Conservation (phyloP, 164 flowering plant species). For the Nymphaea colorata region DNA sequence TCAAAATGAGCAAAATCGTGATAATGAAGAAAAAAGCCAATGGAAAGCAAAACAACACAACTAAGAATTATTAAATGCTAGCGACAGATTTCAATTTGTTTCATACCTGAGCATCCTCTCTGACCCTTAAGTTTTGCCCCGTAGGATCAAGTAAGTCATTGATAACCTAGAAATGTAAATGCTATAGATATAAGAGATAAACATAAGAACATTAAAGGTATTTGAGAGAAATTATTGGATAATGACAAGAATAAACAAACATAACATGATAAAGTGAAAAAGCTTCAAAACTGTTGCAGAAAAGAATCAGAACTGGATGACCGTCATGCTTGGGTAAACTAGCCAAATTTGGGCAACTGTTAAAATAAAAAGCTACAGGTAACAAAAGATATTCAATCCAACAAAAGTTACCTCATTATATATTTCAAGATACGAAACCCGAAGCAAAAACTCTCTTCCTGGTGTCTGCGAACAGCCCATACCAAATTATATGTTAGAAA, state of each 20-base stretch:
- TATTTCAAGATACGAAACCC: slow-evolving; percentile 97
- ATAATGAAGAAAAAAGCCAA: neutral
- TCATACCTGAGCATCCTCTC: slow-evolving; percentile 97
- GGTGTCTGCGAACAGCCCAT: slow-evolving; percentile 58
- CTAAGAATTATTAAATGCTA: neutral
- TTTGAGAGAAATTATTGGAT: neutral
- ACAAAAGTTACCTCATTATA: slow-evolving; percentile 71
- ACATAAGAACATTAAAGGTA: neutral
- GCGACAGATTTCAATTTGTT: too few relatives aligned
- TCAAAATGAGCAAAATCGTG: too few relatives aligned
- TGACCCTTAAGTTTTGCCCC: slow-evolving; percentile 92
- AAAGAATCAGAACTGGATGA: neutral
- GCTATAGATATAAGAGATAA: neutral
- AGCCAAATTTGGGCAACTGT: neutral
- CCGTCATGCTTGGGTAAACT: too few relatives aligned
- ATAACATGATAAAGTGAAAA: neutral
- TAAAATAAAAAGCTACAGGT: neutral
- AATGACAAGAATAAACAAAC: neutral
- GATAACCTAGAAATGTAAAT: slow-evolving; percentile 50
- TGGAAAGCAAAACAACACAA: neutral
- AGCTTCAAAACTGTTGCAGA: neutral
- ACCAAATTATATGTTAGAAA: neutral
- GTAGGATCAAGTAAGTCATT: slow-evolving; percentile 99
- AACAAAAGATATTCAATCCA: neutral
- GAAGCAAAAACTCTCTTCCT: slow-evolving; percentile 87